Conservation (phyloP, 2,329 filamentous ascomycete species). For the Aspergillus bombycis region DNA sequence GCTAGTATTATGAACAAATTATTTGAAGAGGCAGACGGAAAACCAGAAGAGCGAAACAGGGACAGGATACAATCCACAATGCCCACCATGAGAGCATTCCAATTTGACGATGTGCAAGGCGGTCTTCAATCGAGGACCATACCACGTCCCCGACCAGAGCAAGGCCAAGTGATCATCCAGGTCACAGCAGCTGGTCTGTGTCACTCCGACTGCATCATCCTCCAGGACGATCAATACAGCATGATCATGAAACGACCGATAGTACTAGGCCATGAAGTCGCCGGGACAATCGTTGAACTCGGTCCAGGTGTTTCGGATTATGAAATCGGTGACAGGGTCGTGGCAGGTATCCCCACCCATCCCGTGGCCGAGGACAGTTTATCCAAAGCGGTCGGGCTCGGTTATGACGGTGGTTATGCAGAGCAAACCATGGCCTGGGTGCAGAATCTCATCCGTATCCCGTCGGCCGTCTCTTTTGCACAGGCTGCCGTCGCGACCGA, state of each 20-base stretch:
- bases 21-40: background rate
- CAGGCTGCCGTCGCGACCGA: background rate
- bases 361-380: background rate
- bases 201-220: background rate
- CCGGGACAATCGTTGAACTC: background rate
- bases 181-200: background rate
- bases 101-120: background rate
- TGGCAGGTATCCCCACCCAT: background rate
- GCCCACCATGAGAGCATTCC: background rate
- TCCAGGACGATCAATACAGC: background rate
- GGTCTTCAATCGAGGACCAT: background rate
- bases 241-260: background rate
- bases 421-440: background rate
- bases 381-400: background rate
- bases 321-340: background rate
- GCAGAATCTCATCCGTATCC: background rate
- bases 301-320: background rate
- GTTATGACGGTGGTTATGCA: background rate
- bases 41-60: background rate
- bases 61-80: background rate
- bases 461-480: background rate
- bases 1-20: background rate
- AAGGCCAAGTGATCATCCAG: background rate
- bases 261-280: background rate
- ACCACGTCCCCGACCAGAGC: background rate